Base-by-base conservation (phyloP, 2,329 filamentous ascomycete species). In the Pyrenophora graminea region DNA sequence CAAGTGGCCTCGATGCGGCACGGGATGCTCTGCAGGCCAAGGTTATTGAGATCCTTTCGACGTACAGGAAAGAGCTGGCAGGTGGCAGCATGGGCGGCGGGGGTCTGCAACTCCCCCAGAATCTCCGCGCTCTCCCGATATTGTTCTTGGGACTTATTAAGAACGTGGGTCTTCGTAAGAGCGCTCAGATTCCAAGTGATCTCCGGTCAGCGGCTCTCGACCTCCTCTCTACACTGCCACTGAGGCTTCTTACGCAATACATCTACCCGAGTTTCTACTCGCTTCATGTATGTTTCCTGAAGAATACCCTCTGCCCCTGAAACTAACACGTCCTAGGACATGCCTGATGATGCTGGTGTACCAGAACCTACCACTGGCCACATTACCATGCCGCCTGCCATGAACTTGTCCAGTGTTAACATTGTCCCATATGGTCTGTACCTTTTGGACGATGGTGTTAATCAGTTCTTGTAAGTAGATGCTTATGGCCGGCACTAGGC, bases 131-230 rank as follows among this genome's bases (percentile, higher is more conserved):
- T 30, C 81, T 99, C 21, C 92, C 94, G 1, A 85, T 95, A 48
- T 80, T 99, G 37, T 97, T 99, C 82, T 80, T 99, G 32, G 92
- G 91, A 7, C 76, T 99, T 66, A 97, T 95, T 76, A 99, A 99
- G 80, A 93, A 97, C 69, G 89, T 97, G 21, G 66, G 67, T 51
- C 53, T 69, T 25, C 55, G 67, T 27, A 76, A 79, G 81, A 74
- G 58, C 39, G 59, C 62, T 33, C 64, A 65, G 34, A 67, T 66
- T 39, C 63, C 66, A 25, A 68, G 66, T 2, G 94, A 99, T 76
- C 86, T 97, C 69, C 85, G 94, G 51, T 96, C 93, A 6, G 93
- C 94, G 8, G 92, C 94, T 7, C 85, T 99, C 40, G 96, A 91
- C 73, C 82, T 94, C 56, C 82, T 99, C n/a, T 97, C 93, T 13